Evolutionary conservation across 2,329 filamentous ascomycete genomes (phyloP).

Genomic region (Didymella segeticola): DNA sequence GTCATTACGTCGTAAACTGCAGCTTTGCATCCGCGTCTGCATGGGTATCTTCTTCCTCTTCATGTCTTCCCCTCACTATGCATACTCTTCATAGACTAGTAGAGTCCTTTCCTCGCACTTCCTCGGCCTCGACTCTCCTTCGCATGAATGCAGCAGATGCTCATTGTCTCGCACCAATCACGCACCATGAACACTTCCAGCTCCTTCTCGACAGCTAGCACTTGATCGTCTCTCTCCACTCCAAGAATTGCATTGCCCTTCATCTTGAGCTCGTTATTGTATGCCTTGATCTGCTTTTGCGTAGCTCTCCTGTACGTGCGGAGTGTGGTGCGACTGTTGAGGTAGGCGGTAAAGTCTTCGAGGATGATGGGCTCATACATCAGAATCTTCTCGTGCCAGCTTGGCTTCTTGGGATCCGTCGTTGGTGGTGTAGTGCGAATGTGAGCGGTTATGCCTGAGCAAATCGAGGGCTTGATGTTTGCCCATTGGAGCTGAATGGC

Average conservation of each 20-base stretch:
- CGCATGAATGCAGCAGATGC: slow-evolving; percentile 82
- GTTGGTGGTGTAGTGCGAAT: slow-evolving; percentile 54
- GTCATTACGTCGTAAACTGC: slow-evolving; percentile 1
- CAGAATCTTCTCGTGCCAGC: slow-evolving; percentile 91
- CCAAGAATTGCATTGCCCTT: slow-evolving; percentile 20
- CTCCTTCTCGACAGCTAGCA: slow-evolving; percentile 37
- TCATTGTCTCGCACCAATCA: slow-evolving; percentile 87
- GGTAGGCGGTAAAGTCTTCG: slow-evolving; percentile 83
- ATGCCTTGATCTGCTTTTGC: slow-evolving; percentile 38
- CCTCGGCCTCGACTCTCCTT: slow-evolving; percentile 49
- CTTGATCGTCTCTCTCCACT: slow-evolving; percentile 22
- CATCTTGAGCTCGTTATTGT: slow-evolving; percentile 32
- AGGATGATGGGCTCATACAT: slow-evolving; percentile 90
- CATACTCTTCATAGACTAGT: slow-evolving; percentile 15
- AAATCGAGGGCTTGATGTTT: slow-evolving; percentile 49
- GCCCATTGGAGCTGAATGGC: slow-evolving; percentile 39
- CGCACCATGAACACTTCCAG: slow-evolving; percentile 67
- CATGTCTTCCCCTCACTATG: neutral
- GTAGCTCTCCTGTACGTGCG: slow-evolving; percentile 36
- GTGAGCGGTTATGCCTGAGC: slow-evolving; percentile 56
- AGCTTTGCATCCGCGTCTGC: neutral
- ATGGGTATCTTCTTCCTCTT: slow-evolving; percentile 5
- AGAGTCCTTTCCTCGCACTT: slow-evolving; percentile 29
- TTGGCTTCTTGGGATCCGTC: slow-evolving; percentile 54
- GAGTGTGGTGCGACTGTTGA: slow-evolving; percentile 63